These are phyloP conservation scores for Coniochaeta sp. DNA, from an alignment of 2,329 filamentous ascomycete species.

Conservation along the genomic window DNA sequence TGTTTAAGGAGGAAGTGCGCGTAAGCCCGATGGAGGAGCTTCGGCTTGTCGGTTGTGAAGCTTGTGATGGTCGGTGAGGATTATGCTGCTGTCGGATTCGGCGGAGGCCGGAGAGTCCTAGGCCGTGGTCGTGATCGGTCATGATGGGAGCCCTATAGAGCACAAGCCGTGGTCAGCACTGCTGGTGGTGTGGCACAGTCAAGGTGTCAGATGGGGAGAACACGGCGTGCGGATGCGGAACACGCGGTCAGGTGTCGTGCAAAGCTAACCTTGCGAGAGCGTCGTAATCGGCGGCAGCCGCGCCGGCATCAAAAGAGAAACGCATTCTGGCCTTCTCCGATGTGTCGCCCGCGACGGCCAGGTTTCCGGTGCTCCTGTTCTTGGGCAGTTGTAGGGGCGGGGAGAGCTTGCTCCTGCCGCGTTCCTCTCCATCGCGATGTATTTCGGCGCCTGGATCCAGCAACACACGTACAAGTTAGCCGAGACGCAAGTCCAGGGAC, in stretches of 20 bases:
- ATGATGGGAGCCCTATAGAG: conserved; percentile 66
- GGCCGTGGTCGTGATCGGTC: conserved; percentile 78
- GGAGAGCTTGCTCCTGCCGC: conserved; percentile 36
- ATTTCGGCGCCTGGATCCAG: conserved; percentile 29
- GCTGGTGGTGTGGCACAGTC: conserved; percentile 10
- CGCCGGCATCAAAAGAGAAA: conserved; percentile 69
- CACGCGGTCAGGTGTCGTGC: conserved; percentile 7
- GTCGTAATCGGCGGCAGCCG: conserved; percentile 56
- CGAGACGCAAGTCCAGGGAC: not conserved
- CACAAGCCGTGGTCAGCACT: conserved; percentile 13
- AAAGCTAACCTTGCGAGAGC: conserved; percentile 62
- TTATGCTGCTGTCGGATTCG: conserved; percentile 81
- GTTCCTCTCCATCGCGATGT: conserved; percentile 27
- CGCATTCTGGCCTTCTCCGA: conserved; percentile 56
- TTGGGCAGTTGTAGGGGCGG: conserved; percentile 49
- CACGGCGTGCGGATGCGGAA: conserved; percentile 2
- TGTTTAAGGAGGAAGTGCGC: conserved; percentile 63
- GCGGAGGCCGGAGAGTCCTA: conserved; percentile 78
- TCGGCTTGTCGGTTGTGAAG: conserved; percentile 49
- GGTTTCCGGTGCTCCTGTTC: conserved; percentile 59
- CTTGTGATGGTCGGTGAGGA: conserved; percentile 54
- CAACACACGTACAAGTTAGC: not conserved
- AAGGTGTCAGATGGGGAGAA: conserved; percentile 7
- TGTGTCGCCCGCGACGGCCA: conserved; percentile 39
- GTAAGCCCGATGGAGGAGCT: conserved; percentile 51